Evolutionary conservation across 192 early-diverging fungal species (phyloP).

Genomic region (Coemansia sp.): DNA sequence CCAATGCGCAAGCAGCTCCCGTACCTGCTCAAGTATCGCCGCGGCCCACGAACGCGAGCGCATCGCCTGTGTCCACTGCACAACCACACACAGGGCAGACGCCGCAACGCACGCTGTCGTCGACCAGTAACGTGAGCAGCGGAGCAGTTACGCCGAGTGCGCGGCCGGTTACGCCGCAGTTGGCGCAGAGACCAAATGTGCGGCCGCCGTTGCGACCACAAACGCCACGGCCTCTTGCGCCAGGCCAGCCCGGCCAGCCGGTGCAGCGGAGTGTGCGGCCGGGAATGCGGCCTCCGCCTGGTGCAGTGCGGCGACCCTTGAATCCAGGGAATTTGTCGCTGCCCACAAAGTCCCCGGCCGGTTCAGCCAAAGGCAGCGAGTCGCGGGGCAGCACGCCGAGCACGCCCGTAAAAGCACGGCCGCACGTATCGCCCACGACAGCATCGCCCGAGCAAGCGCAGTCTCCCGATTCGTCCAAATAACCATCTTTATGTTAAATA

Average conservation of each 20-base stretch:
- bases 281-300: not conserved
- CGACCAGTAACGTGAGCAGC: slow-evolving; percentile 4
- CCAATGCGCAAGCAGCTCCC: slow-evolving; percentile 17
- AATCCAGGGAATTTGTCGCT: not conserved
- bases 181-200: not conserved
- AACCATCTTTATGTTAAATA: not conserved
- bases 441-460: not conserved
- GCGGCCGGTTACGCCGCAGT: not conserved
- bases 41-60: not conserved
- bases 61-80: not conserved
- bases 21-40: not conserved
- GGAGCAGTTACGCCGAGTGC: not conserved
- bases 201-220: not conserved
- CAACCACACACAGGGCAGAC: not conserved
- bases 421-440: not conserved
- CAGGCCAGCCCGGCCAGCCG: slow-evolving; percentile 11
- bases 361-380: slow-evolving; percentile 2
- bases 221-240: slow-evolving; percentile 7
- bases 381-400: slow-evolving; percentile 39
- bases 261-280: not conserved
- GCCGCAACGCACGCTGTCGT: not conserved
- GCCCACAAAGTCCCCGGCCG: not conserved
- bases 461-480: not conserved
- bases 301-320: not conserved
- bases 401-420: slow-evolving; percentile 6